Conservation (phyloP, 495 filamentous ascomycete species). For the Durotheca rogersii region DNA sequence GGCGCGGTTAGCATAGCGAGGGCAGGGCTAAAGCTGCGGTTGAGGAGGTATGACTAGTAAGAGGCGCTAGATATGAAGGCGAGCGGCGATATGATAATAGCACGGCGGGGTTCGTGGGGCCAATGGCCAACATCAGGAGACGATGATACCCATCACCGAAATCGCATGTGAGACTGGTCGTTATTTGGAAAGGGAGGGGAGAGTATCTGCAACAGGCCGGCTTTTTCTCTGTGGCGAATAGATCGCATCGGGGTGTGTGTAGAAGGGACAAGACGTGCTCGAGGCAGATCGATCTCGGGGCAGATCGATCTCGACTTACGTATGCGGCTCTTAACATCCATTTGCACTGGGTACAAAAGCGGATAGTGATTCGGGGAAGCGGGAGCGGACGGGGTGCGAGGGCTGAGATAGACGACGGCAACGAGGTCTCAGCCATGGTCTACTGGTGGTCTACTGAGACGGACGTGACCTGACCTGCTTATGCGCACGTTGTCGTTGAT, state of each 20-base stretch:
- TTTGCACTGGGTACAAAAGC: slow-evolving; percentile 82
- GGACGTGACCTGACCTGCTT: too few relatives aligned
- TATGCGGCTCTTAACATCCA: slow-evolving; percentile 90
- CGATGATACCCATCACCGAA: not conserved
- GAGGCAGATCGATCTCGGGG: not conserved
- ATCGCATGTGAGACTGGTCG: too few relatives aligned
- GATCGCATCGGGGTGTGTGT: too few relatives aligned
- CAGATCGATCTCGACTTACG: slow-evolving; percentile 54
- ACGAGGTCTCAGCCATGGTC: slow-evolving; percentile 37
- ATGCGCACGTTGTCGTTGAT: too few relatives aligned
- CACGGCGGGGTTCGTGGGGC: slow-evolving; percentile 14
- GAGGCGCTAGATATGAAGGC: too few relatives aligned
- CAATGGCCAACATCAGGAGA: not conserved
- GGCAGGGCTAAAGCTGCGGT: not conserved
- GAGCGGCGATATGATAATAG: not conserved
- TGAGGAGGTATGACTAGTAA: not conserved
- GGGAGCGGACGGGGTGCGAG: slow-evolving; percentile 33
- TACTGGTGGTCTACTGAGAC: too few relatives aligned
- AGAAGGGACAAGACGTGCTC: slow-evolving; percentile 1
- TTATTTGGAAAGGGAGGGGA: too few relatives aligned
- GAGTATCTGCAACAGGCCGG: too few relatives aligned
- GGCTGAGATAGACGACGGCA: slow-evolving; percentile 25
- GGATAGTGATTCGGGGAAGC: slow-evolving; percentile 69
- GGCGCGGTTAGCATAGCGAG: not conserved
- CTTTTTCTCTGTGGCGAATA: too few relatives aligned